Percentiles rank a stretch among this genome's conserved stretches.
Conservation (phyloP, 2,329 filamentous ascomycete genomes). For the Coleophoma cylindrospora region DNA sequence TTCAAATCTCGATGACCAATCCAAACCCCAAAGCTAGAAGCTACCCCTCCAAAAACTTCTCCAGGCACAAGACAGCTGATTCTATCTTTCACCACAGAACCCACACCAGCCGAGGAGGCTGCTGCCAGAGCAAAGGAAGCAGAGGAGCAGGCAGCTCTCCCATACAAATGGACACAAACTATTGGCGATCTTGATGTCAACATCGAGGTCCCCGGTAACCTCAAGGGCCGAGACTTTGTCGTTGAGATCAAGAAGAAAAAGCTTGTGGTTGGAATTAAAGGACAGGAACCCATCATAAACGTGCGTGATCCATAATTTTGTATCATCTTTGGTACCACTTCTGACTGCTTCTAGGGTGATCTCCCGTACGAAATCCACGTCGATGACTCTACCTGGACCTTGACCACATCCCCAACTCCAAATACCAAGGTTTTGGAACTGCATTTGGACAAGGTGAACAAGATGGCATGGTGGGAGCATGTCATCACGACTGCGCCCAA, state of each 20-base stretch:
- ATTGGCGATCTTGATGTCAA: constrained; percentile 83
- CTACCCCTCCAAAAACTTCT: neutral
- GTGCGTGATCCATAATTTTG: constrained; percentile 40
- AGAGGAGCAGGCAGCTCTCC: constrained; percentile 83
- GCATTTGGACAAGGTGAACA: constrained; percentile 92
- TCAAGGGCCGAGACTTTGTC: constrained; percentile 79
- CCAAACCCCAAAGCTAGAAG: neutral
- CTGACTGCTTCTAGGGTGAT: constrained; percentile 60
- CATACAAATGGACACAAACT: constrained; percentile 96
- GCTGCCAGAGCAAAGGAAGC: constrained; percentile 66
- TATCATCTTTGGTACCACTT: neutral
- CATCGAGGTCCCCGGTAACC: constrained; percentile 71
- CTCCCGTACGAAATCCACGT: constrained; percentile 73
- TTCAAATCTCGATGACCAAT: neutral
- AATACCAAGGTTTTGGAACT: constrained; percentile 70
- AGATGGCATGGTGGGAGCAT: constrained; percentile 98
- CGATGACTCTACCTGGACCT: constrained; percentile 94
- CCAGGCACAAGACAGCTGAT: neutral
- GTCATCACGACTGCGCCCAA: constrained; percentile 81
- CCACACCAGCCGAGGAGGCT: constrained; percentile 45
- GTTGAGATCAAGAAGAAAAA: constrained; percentile 77
- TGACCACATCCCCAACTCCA: constrained; percentile 56
- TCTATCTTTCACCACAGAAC: constrained; percentile 11
- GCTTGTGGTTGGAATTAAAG: constrained; percentile 79
- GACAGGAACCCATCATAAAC: constrained; percentile 77